A percentile compares a stretch with the other conserved stretches of the same genome.
Evolutionary conservation across 352 stramenopile genomes (phyloP).

Genomic region (Phytophthora boehmeriae): DNA sequence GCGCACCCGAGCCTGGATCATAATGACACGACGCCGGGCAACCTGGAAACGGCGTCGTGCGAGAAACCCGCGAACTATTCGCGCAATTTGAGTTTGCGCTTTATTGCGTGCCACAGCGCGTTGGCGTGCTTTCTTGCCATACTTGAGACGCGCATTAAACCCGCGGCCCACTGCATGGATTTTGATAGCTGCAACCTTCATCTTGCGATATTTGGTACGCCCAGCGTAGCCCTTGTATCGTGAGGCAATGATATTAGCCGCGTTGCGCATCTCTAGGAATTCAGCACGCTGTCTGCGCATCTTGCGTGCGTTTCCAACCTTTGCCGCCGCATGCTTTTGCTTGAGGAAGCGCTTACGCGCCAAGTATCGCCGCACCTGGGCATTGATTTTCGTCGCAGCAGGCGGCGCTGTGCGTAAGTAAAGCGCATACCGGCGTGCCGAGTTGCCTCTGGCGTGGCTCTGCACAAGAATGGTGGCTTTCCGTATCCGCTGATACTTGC

Average conservation of each 20-base stretch:
- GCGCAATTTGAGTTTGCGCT: constrained; percentile 78
- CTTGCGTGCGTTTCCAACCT: constrained; percentile 72
- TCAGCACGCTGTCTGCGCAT: constrained; percentile 68
- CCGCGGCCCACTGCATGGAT: constrained; percentile 81
- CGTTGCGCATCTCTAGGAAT: constrained; percentile 70
- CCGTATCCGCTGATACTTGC: constrained; percentile 70
- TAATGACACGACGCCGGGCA: constrained; percentile 69
- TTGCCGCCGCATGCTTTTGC: constrained; percentile 69
- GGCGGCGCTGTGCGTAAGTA: constrained; percentile 79
- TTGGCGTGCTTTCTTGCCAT: constrained; percentile 84
- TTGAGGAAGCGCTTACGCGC: constrained; percentile 69
- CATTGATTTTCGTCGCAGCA: constrained; percentile 83
- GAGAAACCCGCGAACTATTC: constrained; percentile 76
- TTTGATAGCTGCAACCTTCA: constrained; percentile 75
- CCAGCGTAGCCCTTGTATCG: constrained; percentile 76
- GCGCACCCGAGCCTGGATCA: constrained; percentile 87
- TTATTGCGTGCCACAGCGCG: constrained; percentile 77
- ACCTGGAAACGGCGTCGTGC: constrained; percentile 60
- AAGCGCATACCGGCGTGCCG: constrained; percentile 65
- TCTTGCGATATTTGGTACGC: constrained; percentile 65
- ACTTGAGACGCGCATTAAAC: constrained; percentile 84
- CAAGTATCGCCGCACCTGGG: constrained; percentile 70
- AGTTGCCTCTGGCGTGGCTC: constrained; percentile 70
- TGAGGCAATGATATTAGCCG: constrained; percentile 72
- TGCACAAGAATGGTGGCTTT: constrained; percentile 78